phyloP scores from a whole-genome alignment of 2,329 filamentous ascomycete species.

The Pseudocercospora macadamiae region DNA sequence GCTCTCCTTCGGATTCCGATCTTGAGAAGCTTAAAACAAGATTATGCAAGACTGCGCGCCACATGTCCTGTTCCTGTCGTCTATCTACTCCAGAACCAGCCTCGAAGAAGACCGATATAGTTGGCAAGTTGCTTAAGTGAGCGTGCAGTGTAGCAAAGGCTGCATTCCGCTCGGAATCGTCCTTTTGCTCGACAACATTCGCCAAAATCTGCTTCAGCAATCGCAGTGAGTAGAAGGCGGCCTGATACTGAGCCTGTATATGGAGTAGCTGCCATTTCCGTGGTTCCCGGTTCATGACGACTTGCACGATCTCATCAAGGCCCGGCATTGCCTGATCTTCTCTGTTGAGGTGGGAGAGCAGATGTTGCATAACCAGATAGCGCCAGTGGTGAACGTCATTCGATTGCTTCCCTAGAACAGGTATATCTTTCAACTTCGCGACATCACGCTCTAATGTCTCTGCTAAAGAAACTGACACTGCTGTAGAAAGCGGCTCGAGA shows the following conservation, averaged over 20 bases:
- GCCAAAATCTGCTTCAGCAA: conserved; percentile 44
- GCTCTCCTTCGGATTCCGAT: conserved; percentile 43
- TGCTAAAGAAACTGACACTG: conserved; percentile 5
- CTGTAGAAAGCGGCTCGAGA: conserved; percentile 9
- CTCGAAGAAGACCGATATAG: conserved; percentile 26
- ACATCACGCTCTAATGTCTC: conserved; percentile 9
- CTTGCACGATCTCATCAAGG: conserved; percentile 21
- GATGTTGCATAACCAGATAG: conserved; percentile 25
- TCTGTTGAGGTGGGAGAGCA: conserved; percentile 14
- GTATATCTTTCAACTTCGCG: conserved; percentile 1
- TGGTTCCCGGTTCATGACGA: conserved; percentile 38
- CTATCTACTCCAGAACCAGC: neutral
- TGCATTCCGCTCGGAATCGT: conserved; percentile 45
- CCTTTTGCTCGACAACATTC: conserved; percentile 37
- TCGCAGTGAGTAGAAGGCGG: conserved; percentile 47
- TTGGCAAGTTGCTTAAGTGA: conserved; percentile 23
- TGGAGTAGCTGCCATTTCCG: conserved; percentile 45
- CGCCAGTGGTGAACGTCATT: conserved; percentile 23
- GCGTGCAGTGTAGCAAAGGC: conserved; percentile 14
- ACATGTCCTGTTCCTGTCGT: conserved; percentile 18
- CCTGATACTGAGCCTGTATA: conserved; percentile 45
- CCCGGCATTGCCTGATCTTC: conserved; percentile 26
- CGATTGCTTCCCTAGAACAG: neutral
- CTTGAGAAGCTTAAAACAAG: conserved; percentile 14
- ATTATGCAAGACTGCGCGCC: conserved; percentile 9